These are phyloP conservation scores for Fonsecaea erecta DNA, from an alignment of 2,329 filamentous ascomycete species.

Conservation along the genomic window DNA sequence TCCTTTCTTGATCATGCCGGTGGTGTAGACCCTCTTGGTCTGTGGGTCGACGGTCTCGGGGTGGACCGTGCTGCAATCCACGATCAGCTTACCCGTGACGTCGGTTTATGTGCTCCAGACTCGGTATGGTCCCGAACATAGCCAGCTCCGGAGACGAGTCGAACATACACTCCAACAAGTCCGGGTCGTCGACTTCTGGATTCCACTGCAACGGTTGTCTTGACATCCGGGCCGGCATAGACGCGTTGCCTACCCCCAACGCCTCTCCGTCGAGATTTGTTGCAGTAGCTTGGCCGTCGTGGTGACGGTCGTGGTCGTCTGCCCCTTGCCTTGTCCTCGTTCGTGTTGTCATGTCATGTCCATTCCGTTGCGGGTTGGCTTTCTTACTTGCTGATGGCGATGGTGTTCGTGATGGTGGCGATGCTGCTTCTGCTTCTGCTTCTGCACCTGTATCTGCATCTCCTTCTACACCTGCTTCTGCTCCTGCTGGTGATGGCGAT, in stretches of 20 bases:
- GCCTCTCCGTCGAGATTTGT: neutral
- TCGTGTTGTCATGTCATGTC: no score
- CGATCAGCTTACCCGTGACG: no score
- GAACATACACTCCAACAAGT: neutral
- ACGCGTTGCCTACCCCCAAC: neutral
- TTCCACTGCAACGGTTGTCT: neutral
- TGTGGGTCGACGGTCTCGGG: constrained; percentile 85
- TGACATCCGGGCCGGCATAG: neutral
- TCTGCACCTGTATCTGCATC: no score
- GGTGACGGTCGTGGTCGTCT: no score
- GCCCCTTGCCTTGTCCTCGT: no score
- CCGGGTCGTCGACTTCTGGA: neutral
- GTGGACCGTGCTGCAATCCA: constrained; percentile 93
- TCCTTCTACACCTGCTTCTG: no score
- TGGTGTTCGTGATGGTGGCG: no score
- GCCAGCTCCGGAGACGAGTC: neutral
- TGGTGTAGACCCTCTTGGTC: constrained; percentile 91
- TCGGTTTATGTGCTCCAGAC: neutral
- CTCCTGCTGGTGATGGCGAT: no score
- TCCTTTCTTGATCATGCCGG: constrained; percentile 97
- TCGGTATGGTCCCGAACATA: neutral
- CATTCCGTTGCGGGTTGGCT: no score
- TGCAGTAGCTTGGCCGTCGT: neutral
- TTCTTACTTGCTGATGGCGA: no score
- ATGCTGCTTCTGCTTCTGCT: no score